Base-by-base conservation (phyloP, 1,139 yeast genomes). In the Saccharomyces hybrid region DNA sequence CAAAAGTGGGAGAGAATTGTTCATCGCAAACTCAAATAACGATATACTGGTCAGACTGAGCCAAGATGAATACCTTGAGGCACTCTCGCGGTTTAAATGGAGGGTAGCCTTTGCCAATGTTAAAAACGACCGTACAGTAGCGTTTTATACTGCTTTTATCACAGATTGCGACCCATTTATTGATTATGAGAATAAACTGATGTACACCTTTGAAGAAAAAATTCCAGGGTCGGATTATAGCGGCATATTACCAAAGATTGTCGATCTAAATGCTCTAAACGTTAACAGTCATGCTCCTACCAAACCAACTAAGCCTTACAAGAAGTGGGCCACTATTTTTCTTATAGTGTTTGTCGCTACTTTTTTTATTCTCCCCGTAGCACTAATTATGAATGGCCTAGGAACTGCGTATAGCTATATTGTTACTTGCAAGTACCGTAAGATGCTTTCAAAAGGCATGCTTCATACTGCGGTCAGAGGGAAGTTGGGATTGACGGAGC, bases 1-100 rank as follows among this genome's bases (percentile, higher is more conserved):
- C 0, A 75, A 78, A 54, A 80, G 88, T 2, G 97, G 98, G 0
- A 71, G 77, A 48, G 91, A 91, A 64, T 66, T 91, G 62, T 89
- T 90, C 62, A 65, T 85, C 1, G 70, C 70, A 9, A 81, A 81
- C 59, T 42, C 54, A 6, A 59, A 73, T 1, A 74, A 76, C 7
- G 70, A 73, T 55, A 66, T 82, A 1, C 62, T 88, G 38, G 72
- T 75, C 1, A 73, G 76, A 50, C 68, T 90, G 75, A 78, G 91
- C 0, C 69, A 75, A 2, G 73, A 74, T 32, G 72, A 64, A 26
- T 91, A 76, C 66, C 72, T 71, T 55, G 71, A 76, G 54, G 95
- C 88, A 0, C 75, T 91, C 54, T 55, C 64, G 12, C 68, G 66
- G 57, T 90, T 91, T 67, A 71, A 81, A 59, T 77, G 78, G 57